phyloP scores from a whole-genome alignment of 2,329 filamentous ascomycete species.

The Sporothrix pseudoabietina region DNA sequence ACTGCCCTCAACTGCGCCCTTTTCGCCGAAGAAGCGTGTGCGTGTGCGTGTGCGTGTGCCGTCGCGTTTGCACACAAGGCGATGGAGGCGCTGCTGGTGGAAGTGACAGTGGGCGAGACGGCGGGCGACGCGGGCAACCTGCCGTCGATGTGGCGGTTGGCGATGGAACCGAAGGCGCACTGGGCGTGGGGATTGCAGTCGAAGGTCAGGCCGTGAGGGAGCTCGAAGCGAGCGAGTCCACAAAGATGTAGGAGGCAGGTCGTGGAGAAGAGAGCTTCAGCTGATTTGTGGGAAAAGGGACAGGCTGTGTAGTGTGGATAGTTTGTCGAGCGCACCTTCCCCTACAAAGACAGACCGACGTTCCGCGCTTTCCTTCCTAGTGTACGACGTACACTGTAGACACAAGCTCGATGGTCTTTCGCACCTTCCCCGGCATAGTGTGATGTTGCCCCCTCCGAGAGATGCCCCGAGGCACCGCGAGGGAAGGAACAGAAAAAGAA shows the following conservation, averaged over 20 bases:
- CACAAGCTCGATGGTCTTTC: background rate
- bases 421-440: background rate
- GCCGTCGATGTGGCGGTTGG: slow-evolving; percentile 41
- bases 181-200: slow-evolving; percentile 40
- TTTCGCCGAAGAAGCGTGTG: slow-evolving; percentile 41
- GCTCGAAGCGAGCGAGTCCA: background rate
- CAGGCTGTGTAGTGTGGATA: background rate
- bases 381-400: too few relatives aligned
- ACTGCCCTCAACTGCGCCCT: slow-evolving; percentile 47
- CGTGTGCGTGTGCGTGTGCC: slow-evolving; percentile 36
- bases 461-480: slow-evolving; percentile 12
- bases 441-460: background rate
- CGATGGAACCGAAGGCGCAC: slow-evolving; percentile 40
- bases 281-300: background rate
- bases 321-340: background rate
- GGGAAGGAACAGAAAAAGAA: background rate
- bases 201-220: background rate
- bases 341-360: background rate
- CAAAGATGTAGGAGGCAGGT: background rate
- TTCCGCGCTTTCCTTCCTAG: background rate
- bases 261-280: background rate
- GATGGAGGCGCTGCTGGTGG: slow-evolving; percentile 40
- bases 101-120: slow-evolving; percentile 42
- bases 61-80: slow-evolving; percentile 41
- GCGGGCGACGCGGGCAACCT: slow-evolving; percentile 40